Evolutionary conservation across 2,329 filamentous ascomycete genomes (phyloP).

Genomic region (Lecanoromycetidae sp.): DNA sequence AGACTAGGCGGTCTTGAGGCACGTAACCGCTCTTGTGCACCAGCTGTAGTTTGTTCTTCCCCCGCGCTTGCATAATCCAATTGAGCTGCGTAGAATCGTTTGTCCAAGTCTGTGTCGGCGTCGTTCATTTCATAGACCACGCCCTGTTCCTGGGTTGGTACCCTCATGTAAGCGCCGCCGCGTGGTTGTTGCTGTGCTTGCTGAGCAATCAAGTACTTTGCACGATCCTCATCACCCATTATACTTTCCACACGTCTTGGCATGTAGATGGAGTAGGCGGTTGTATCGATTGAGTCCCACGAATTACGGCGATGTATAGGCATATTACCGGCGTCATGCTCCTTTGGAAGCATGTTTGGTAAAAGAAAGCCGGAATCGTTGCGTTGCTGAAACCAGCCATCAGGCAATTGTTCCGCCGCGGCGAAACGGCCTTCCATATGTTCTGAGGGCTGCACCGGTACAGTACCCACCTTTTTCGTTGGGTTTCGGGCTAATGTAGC

Average conservation of each 20-base stretch:
- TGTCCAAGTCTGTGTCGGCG: constrained; percentile 32
- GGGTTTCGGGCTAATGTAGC: constrained; percentile 24
- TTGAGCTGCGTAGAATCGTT: constrained; percentile 33
- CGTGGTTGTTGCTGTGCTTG: constrained; percentile 26
- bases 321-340: constrained; percentile 35
- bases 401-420: constrained; percentile 53
- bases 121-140: constrained; percentile 42
- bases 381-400: constrained; percentile 56
- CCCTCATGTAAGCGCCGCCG: constrained; percentile 28
- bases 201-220: constrained; percentile 60
- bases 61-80: constrained; percentile 24
- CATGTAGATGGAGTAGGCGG: constrained; percentile 50
- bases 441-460: constrained; percentile 60
- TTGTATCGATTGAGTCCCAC: constrained; percentile 53
- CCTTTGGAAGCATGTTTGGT: constrained; percentile 36
- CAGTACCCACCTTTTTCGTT: constrained; percentile 32
- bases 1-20: constrained; percentile 11
- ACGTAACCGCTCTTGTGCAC: constrained; percentile 12
- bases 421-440: constrained; percentile 69
- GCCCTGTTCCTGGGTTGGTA: constrained; percentile 28
- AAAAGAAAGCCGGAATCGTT: constrained; percentile 56
- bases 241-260: constrained; percentile 61
- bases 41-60: constrained; percentile 6
- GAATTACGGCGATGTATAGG: constrained; percentile 49
- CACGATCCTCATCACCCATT: constrained; percentile 65